Evolutionary conservation across 805 yeast genomes (phyloP).

Genomic region (Suhomyces pyralidae): DNA sequence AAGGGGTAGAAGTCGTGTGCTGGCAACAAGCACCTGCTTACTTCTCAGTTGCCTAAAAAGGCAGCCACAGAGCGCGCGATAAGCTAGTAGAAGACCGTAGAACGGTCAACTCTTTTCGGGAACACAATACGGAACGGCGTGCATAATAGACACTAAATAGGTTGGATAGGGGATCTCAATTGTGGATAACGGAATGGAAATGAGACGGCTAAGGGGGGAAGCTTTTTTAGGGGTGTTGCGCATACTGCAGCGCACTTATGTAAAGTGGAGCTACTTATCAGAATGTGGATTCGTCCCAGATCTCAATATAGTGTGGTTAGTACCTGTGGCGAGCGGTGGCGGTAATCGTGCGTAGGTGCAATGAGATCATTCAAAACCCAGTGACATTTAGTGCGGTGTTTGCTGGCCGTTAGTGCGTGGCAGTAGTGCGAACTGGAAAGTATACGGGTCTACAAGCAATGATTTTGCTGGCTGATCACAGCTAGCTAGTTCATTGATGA

Average conservation of each 20-base stretch:
- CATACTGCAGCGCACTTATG: not conserved
- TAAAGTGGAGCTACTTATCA: not conserved
- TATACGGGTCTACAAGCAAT: too few species aligned
- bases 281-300: not conserved
- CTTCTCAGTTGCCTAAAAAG: not conserved
- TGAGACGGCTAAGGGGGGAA: not conserved
- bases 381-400: not conserved
- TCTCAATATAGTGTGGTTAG: not conserved
- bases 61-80: not conserved
- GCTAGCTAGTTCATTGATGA: not conserved
- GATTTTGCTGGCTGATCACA: not conserved
- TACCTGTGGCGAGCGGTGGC: not conserved
- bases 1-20: conserved; percentile 5
- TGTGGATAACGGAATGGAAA: not conserved
- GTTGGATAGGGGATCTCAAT: not conserved
- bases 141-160: not conserved
- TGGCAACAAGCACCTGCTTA: not conserved
- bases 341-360: not conserved
- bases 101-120: not conserved
- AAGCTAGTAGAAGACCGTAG: not conserved
- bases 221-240: not conserved
- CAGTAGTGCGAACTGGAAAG: not conserved
- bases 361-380: not conserved
- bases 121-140: not conserved
- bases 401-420: not conserved